Evolutionary conservation across 1,139 yeast genomes (phyloP).

Genomic region (Pichia terricola): DNA sequence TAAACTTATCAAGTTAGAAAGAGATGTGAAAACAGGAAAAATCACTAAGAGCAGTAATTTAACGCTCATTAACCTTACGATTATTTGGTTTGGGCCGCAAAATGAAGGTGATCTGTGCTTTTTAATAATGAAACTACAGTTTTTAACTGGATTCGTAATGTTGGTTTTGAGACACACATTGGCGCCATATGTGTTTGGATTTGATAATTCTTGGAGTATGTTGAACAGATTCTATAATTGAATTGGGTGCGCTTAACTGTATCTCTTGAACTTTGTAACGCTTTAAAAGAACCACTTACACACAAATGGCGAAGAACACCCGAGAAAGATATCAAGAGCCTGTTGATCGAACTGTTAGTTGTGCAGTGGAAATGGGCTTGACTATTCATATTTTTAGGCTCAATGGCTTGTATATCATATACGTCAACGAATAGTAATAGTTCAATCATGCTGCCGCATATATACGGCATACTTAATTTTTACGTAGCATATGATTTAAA

Average conservation of each 20-base stretch:
- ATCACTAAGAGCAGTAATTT: constrained; percentile 59
- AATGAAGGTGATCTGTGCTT: constrained; percentile 70
- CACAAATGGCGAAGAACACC: too few relatives aligned
- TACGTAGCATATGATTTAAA: too few relatives aligned
- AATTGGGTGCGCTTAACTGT: background rate
- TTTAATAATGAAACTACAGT: constrained; percentile 51
- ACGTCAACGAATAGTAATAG: too few relatives aligned
- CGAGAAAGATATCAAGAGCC: too few relatives aligned
- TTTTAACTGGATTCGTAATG: constrained; percentile 56
- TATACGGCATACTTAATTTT: too few relatives aligned
- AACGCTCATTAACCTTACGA: constrained; percentile 73
- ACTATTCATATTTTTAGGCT: too few relatives aligned
- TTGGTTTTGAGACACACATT: constrained; percentile 69
- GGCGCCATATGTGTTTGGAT: constrained; percentile 82
- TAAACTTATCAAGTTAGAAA: constrained; percentile 40
- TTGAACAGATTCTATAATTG: constrained; percentile 18
- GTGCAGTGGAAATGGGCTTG: too few relatives aligned
- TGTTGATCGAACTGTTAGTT: too few relatives aligned
- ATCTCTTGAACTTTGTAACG: too few relatives aligned
- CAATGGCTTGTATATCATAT: too few relatives aligned
- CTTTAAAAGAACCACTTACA: background rate
- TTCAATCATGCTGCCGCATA: too few relatives aligned
- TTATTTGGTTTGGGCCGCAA: constrained; percentile 85
- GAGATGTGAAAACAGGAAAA: constrained; percentile 16
- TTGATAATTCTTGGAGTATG: constrained; percentile 51